Evolutionary conservation across 176 grass and related monocot genomes (phyloP), one percentile per base, ranked within the genome.

Genomic region (Poa pratensis): DNA sequence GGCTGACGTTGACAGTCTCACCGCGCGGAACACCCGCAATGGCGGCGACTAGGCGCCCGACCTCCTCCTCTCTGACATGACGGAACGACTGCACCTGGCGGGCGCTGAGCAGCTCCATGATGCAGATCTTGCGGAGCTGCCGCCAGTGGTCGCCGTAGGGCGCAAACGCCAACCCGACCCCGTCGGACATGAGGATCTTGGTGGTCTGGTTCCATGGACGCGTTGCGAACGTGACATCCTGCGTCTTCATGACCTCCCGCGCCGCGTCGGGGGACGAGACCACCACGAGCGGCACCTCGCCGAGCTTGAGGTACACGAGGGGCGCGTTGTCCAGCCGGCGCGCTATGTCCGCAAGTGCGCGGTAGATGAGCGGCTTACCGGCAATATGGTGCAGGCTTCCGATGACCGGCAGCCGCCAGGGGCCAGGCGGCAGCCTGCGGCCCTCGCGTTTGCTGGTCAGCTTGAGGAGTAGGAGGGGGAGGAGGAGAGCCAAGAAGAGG

Each of bases 101-200:
- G 0, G 78, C 78, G 71, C 82, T 49, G 46, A 90, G 79, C 22
- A 92, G 77, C 19, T 76, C 83, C 18, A 86, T 13, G 53, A 61
- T 22, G 71, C 90, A 83, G 50, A 86, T 74, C 82, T 75, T 92
- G 62, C 86, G 82, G 3, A 88, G 63, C 22, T 79, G 86, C 11
- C 83, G 82, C 86, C 89, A 91, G 9, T 23, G 65, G 7, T 6
- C 54, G 19, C 86, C 86, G 43, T 84, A 84, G 75, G 54, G 86
- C 42, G 73, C 64, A 43, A 88, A 84, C 15, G 62, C 62, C 28
- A 66, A 6, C 3, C 62, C 62, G 6, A 18, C 62, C 2, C 62
- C 62, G 15, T 34, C 62, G 6, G 62, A 66, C 62, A 66, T 66
- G 62, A 66, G 62, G 28, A 66, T 66, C 62, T 66, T 66, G 62